A percentile compares a stretch with the other conserved stretches of the same genome.
These are phyloP conservation scores for Leucocoprinus birnbaumii DNA, from an alignment of 768 basidiomycete genomes.

Conservation along the genomic window DNA sequence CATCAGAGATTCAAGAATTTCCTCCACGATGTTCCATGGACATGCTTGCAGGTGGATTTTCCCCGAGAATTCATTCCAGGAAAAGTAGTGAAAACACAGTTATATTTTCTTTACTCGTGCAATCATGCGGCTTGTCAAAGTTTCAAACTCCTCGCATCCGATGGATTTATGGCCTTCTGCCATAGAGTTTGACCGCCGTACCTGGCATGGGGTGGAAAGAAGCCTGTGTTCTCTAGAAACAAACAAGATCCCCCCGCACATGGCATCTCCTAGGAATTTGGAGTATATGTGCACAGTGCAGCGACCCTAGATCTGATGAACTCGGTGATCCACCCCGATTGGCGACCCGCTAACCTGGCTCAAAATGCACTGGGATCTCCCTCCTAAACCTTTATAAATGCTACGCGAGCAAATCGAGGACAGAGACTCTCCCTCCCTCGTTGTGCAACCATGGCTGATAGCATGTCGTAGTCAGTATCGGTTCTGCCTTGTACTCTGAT, in stretches of 20 bases:
- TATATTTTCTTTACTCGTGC: not conserved
- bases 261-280: slow-evolving; percentile 43
- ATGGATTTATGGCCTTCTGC: slow-evolving; percentile 13
- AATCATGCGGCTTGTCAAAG: slow-evolving; percentile 1
- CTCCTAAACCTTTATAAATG: slow-evolving; percentile 49
- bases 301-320: slow-evolving; percentile 73
- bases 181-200: slow-evolving; percentile 25
- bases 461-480: slow-evolving; percentile 50
- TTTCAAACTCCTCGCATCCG: slow-evolving; percentile 11
- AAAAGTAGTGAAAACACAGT: slow-evolving; percentile 7
- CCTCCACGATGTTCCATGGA: slow-evolving; percentile 6
- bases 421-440: slow-evolving; percentile 35
- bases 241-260: slow-evolving; percentile 42
- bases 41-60: slow-evolving; percentile 4
- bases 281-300: slow-evolving; percentile 40
- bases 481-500: slow-evolving; percentile 8
- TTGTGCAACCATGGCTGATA: slow-evolving; percentile 45
- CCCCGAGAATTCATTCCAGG: slow-evolving; percentile 5
- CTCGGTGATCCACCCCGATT: slow-evolving; percentile 54
- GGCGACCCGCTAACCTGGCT: slow-evolving; percentile 37
- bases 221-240: slow-evolving; percentile 25
- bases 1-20: slow-evolving; percentile 10
- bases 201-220: slow-evolving; percentile 36
- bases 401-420: slow-evolving; percentile 39
- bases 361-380: slow-evolving; percentile 37